Conservation (phyloP, 2,329 filamentous ascomycete genomes). For the Tolypocladium nubicola region DNA sequence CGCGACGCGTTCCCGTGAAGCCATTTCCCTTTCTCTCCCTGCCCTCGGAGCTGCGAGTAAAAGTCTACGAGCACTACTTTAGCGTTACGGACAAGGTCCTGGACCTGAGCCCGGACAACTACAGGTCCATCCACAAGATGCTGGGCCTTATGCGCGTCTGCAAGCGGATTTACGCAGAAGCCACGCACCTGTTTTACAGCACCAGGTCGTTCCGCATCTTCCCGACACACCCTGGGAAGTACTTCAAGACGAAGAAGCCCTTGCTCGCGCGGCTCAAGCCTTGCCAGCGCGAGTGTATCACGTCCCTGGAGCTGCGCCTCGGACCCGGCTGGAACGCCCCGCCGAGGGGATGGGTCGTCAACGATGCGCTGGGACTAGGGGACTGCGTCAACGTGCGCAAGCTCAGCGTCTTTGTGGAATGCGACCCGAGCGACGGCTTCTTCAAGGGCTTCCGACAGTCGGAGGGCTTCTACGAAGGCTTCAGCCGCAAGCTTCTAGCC, state of each 20-base stretch:
- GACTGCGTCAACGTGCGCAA: slow-evolving; percentile 50
- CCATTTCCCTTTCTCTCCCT: slow-evolving; percentile 58
- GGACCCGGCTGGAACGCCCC: slow-evolving; percentile 65
- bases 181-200: slow-evolving; percentile 55
- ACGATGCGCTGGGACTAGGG: slow-evolving; percentile 48
- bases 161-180: slow-evolving; percentile 50
- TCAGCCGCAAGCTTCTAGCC: slow-evolving; percentile 47
- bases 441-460: slow-evolving; percentile 58
- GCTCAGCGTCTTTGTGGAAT: slow-evolving; percentile 60
- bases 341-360: slow-evolving; percentile 60
- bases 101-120: slow-evolving; percentile 58
- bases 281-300: slow-evolving; percentile 48
- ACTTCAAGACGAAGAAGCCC: slow-evolving; percentile 65
- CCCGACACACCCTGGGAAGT: slow-evolving; percentile 50
- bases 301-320: slow-evolving; percentile 56
- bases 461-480: slow-evolving; percentile 60
- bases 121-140: slow-evolving; percentile 47
- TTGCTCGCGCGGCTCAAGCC: slow-evolving; percentile 56
- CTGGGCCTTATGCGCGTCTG: slow-evolving; percentile 52
- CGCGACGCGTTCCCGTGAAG: slow-evolving; percentile 19
- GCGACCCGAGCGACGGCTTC: slow-evolving; percentile 56
- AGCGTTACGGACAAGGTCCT: slow-evolving; percentile 40
- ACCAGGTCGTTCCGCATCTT: slow-evolving; percentile 55
- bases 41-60: slow-evolving; percentile 58
- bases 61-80: slow-evolving; percentile 58